Percentiles rank a stretch among this genome's conserved stretches.
Conservation (phyloP, 768 basidiomycete species). For the Pholiota molesta region DNA sequence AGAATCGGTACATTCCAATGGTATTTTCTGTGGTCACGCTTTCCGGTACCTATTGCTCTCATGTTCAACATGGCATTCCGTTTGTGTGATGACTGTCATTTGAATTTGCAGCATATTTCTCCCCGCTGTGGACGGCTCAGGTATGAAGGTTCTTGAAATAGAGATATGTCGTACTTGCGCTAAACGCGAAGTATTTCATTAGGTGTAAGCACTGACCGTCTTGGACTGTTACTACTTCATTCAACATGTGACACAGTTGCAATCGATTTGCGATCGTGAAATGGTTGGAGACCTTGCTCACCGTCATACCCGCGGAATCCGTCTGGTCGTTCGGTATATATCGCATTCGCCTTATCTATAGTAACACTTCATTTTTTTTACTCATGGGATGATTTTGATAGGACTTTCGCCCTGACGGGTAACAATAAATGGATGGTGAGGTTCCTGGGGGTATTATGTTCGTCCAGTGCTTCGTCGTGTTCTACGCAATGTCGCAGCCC, state of each 20-base stretch:
- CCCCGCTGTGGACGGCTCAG: slow-evolving; percentile 26
- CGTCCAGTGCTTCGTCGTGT: slow-evolving; percentile 25
- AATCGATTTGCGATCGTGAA: slow-evolving; percentile 32
- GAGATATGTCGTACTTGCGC: no score
- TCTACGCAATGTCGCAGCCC: slow-evolving; percentile 30
- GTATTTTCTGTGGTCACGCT: slow-evolving; percentile 29
- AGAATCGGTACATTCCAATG: slow-evolving; percentile 31
- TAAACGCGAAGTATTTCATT: background rate
- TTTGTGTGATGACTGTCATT: background rate
- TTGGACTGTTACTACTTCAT: background rate
- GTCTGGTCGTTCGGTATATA: slow-evolving; percentile 28
- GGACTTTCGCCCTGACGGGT: slow-evolving; percentile 25
- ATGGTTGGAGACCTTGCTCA: slow-evolving; percentile 31
- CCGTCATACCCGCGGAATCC: slow-evolving; percentile 29
- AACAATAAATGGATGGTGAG: slow-evolving; percentile 14
- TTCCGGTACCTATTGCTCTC: slow-evolving; percentile 20
- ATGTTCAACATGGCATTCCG: background rate
- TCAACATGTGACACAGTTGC: slow-evolving; percentile 19
- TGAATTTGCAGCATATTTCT: slow-evolving; percentile 24
- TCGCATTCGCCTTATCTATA: background rate
- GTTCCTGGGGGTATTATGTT: slow-evolving; percentile 21
- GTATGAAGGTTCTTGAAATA: slow-evolving; percentile 11
- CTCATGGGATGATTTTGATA: slow-evolving; percentile 4
- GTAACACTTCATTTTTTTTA: background rate
- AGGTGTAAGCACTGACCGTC: slow-evolving; percentile 12